Evolutionary conservation across 768 basidiomycete species (phyloP).

Genomic region (Suillus ampliporus): DNA sequence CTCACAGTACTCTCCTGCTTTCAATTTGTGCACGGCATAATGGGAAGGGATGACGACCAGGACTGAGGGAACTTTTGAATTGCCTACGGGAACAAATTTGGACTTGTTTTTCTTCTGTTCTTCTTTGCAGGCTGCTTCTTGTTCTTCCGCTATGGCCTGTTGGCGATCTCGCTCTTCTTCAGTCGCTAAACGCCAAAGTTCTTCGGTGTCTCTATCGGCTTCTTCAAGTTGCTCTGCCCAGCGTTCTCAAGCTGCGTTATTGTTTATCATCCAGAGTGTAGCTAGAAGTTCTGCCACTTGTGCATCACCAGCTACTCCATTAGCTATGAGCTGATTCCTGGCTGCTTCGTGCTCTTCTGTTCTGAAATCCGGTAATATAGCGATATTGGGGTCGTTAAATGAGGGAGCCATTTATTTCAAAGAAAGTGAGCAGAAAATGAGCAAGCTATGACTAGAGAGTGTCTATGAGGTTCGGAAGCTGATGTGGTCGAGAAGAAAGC

Average conservation of each 20-base stretch:
- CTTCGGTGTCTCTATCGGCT: background rate
- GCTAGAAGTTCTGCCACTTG: background rate
- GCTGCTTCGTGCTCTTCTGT: too few species aligned
- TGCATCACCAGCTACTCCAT: too few species aligned
- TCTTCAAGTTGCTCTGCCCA: slow-evolving; percentile 3
- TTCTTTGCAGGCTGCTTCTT: slow-evolving; percentile 8
- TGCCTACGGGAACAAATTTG: background rate
- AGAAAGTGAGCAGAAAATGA: too few species aligned
- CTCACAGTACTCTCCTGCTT: background rate
- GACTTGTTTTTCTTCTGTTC: slow-evolving; percentile 8
- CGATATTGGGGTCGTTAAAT: too few species aligned
- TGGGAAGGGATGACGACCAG: background rate
- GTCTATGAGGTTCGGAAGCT: too few species aligned
- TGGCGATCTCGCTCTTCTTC: background rate
- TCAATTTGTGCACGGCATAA: background rate
- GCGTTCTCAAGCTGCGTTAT: background rate
- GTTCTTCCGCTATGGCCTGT: slow-evolving; percentile 1
- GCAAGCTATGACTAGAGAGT: too few species aligned
- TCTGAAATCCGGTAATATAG: too few species aligned
- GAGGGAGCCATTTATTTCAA: too few species aligned
- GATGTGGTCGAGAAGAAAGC: too few species aligned
- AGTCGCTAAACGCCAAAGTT: background rate
- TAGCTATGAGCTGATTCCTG: too few species aligned
- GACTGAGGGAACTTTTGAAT: background rate
- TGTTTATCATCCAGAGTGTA: background rate